A percentile compares a stretch with the other conserved stretches of the same genome.
phyloP scores from a whole-genome alignment of 495 filamentous ascomycete genomes.

The Aspergillus asperescens region DNA sequence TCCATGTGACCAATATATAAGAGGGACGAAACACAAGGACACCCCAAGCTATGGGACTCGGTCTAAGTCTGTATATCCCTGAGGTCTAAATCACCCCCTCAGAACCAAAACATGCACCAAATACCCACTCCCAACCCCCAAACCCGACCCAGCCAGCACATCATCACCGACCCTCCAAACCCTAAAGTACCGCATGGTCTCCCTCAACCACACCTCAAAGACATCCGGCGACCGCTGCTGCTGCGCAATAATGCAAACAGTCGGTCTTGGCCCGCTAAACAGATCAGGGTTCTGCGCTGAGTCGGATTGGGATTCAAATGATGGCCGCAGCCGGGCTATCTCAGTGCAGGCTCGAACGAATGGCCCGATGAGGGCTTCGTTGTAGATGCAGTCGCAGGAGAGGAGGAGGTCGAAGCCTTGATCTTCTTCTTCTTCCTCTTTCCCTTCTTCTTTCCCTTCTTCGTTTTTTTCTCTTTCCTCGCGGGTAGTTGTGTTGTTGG shows the following conservation, averaged over 20 bases:
- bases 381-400: conserved; percentile 88
- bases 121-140: conserved; percentile 50
- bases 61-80: neutral
- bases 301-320: too few species aligned
- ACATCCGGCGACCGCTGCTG: conserved; percentile 80
- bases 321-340: conserved; percentile 54
- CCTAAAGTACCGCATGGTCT: conserved; percentile 59
- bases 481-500: neutral
- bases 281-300: too few species aligned
- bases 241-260: conserved; percentile 72
- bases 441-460: neutral
- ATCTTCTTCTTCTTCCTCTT: conserved; percentile 22
- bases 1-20: too few species aligned
- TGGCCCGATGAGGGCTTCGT: conserved; percentile 74
- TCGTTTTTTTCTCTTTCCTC: neutral
- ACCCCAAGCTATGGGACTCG: too few species aligned
- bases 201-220: conserved; percentile 74
- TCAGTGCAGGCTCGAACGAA: conserved; percentile 84
- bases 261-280: conserved; percentile 31
- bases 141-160: conserved; percentile 45
- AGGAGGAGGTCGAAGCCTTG: conserved; percentile 55
- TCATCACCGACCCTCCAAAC: conserved; percentile 73
- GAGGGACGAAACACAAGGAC: too few species aligned
- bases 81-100: conserved; percentile 15
- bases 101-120: conserved; percentile 39